Evolutionary conservation across 345 rosid genomes (phyloP).

Genomic region (Brassica incana): DNA sequence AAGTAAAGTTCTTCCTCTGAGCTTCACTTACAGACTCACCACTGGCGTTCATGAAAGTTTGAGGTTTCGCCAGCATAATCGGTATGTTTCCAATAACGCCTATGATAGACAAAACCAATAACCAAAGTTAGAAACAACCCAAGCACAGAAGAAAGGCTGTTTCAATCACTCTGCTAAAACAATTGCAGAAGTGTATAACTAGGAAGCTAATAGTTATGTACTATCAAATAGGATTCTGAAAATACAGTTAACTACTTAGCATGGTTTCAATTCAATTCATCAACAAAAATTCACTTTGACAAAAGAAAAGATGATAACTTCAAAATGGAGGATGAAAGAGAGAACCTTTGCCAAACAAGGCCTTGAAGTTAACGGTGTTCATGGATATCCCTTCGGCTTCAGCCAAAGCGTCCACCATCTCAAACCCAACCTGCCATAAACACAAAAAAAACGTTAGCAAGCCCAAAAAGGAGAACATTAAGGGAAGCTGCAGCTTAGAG

Average conservation of each 20-base stretch:
- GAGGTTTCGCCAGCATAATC: slow-evolving; percentile 92
- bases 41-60: slow-evolving; percentile 91
- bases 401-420: slow-evolving; percentile 85
- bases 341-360: slow-evolving; percentile 78
- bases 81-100: slow-evolving; percentile 81
- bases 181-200: neutral
- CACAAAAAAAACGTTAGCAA: neutral
- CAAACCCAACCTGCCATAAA: slow-evolving; percentile 72
- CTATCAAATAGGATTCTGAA: neutral
- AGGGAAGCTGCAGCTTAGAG: neutral
- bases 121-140: neutral
- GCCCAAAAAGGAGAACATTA: neutral
- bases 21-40: slow-evolving; percentile 90
- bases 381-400: slow-evolving; percentile 85
- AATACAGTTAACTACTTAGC: neutral
- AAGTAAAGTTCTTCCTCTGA: too few species aligned
- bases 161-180: neutral
- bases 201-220: neutral
- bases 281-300: neutral
- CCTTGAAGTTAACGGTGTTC: slow-evolving; percentile 60
- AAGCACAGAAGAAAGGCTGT: neutral
- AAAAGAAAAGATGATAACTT: neutral
- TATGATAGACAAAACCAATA: slow-evolving; percentile 33
- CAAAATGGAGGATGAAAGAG: neutral
- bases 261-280: neutral